Base-by-base conservation (phyloP, 352 stramenopile genomes). In the Globisporangium radiosum region DNA sequence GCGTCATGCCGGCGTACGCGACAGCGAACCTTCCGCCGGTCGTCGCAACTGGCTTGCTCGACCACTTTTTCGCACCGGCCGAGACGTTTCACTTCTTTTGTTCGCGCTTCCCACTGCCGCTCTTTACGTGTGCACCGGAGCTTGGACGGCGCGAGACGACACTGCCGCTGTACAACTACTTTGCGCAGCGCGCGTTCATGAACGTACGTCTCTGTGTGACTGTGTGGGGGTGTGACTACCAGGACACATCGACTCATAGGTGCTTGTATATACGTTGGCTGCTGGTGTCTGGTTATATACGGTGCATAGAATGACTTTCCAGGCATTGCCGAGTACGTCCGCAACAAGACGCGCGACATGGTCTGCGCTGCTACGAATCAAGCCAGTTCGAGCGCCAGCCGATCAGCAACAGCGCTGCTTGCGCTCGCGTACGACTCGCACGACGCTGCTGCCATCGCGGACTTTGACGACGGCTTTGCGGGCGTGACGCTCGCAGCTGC, bases 81-180 rank as follows among this genome's bases (percentile, higher is more conserved):
- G 65, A 74, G 25, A 70, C 78, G 6, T 90, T 91, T 52, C 77
- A 86, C 43, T 94, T 92, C 69, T 87, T 92, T 52, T 92, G 85
- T 51, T 60, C 72, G 13, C 61, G 66, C 11, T 90, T 80, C 49
- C 81, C 85, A 6, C 69, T 76, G 40, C 68, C 74, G 1, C 88
- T 88, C 60, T 86, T 88, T 52, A 69, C 76, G 0, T 94, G 81
- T 51, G 14, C 36, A 3, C 63, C 75, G 0, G 54, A 55, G 8
- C 51, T 66, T 1, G 43, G 59, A 7, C 37, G 33, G 11, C n/a
- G 63, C 25, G 59, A 59, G 10, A 65, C 54, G 17, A 82, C 73
- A 9, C 70, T 72, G 63, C 60, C 82, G 13, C 67, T 88, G 11
- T 91, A 90, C 73, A 93, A 92, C 59, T 92, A 91, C 62, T 85